Conservation (phyloP, 345 rosid species). For the Brassica incana region DNA sequence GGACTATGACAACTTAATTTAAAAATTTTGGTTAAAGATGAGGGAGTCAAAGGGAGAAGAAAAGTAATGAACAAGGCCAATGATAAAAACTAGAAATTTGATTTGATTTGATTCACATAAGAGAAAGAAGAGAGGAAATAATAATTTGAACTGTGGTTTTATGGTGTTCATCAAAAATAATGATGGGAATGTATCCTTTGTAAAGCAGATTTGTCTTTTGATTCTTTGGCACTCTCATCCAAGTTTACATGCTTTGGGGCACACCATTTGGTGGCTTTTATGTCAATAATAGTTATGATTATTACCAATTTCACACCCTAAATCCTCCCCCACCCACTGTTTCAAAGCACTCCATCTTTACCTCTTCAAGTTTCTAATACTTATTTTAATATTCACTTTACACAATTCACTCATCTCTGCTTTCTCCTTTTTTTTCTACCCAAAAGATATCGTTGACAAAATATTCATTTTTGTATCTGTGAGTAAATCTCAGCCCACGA, state of each 20-base stretch:
- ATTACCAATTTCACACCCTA: slow-evolving; percentile 37
- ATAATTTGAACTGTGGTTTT: slow-evolving; percentile 11
- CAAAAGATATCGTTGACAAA: slow-evolving; percentile 15
- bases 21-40: background rate
- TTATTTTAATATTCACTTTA: slow-evolving; percentile 34
- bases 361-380: slow-evolving; percentile 32
- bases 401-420: slow-evolving; percentile 37
- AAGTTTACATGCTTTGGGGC: slow-evolving; percentile 34
- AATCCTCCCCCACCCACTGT: slow-evolving; percentile 35
- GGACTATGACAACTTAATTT: background rate
- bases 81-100: slow-evolving; percentile 20
- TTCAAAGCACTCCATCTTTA: slow-evolving; percentile 33
- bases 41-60: slow-evolving; percentile 8
- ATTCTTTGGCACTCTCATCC: slow-evolving; percentile 34
- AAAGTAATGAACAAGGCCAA: slow-evolving; percentile 22
- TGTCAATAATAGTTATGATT: slow-evolving; percentile 36
- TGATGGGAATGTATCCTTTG: slow-evolving; percentile 32
- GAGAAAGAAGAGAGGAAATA: background rate
- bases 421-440: slow-evolving; percentile 25
- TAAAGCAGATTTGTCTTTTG: slow-evolving; percentile 39
- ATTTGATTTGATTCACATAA: slow-evolving; percentile 33
- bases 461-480: slow-evolving; percentile 8
- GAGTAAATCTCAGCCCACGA: slow-evolving; percentile 26
- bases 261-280: slow-evolving; percentile 35
- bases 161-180: slow-evolving; percentile 29